Conservation (phyloP, 768 basidiomycete species). For the Kwoniella europaea region DNA sequence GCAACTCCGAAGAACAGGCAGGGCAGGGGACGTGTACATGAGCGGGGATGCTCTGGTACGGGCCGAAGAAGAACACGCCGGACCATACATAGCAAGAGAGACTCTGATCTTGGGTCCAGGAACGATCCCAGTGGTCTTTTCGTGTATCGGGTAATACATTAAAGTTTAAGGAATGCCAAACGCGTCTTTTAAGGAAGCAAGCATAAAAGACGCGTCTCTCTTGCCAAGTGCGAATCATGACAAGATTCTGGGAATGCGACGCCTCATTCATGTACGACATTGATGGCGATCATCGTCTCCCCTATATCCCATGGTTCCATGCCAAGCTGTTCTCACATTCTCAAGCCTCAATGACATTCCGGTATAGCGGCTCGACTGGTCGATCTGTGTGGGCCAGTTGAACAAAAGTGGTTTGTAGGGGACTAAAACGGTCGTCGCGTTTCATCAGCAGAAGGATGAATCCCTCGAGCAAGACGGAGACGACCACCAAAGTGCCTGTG, state of each 20-base stretch:
- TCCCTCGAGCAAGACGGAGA: neutral
- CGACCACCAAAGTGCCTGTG: no score
- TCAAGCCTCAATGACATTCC: neutral
- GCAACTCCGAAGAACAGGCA: no score
- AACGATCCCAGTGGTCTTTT: neutral
- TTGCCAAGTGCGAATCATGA: no score
- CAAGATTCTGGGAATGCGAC: neutral
- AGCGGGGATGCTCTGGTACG: no score
- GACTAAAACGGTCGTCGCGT: neutral
- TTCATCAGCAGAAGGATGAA: neutral
- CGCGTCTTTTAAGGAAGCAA: neutral
- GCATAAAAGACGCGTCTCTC: neutral
- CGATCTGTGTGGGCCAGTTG: neutral
- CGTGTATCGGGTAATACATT: conserved; percentile 2
- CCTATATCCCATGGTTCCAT: no score
- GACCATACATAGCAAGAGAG: neutral
- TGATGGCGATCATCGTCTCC: neutral
- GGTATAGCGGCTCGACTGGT: neutral
- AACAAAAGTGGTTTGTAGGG: neutral
- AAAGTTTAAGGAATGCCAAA: conserved; percentile 2
- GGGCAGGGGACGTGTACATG: no score
- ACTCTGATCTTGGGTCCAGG: neutral
- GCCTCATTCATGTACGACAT: neutral
- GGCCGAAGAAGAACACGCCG: neutral
- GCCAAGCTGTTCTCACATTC: neutral